phyloP scores from a whole-genome alignment of 2,329 filamentous ascomycete genomes.

The Malbranchea zuffiana region DNA sequence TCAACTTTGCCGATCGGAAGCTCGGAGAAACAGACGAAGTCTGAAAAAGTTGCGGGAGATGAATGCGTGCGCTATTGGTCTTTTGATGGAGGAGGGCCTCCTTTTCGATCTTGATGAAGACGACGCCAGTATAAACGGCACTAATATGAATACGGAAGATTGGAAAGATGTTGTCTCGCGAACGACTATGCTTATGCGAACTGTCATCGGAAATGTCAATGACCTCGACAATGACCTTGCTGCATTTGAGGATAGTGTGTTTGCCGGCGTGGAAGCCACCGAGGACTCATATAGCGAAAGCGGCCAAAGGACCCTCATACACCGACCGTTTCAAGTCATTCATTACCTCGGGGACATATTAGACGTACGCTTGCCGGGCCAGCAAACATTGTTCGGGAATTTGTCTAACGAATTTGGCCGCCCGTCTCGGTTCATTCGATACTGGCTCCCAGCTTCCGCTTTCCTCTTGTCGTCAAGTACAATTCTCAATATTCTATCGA shows the following conservation, averaged over 20 bases:
- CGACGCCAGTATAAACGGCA: conserved; percentile 40
- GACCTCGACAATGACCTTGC: conserved; percentile 45
- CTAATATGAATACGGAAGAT: conserved; percentile 34
- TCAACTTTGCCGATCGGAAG: conserved; percentile 62
- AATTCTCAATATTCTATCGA: conserved; percentile 65
- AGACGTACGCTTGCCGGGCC: conserved; percentile 54
- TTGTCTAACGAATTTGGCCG: conserved; percentile 58
- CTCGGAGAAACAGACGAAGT: conserved; percentile 59
- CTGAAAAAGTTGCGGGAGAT: conserved; percentile 65
- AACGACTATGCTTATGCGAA: conserved; percentile 76
- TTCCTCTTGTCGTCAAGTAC: conserved; percentile 76
- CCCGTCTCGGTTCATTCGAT: conserved; percentile 64
- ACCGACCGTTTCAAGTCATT: conserved; percentile 20
- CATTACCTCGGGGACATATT: conserved; percentile 48
- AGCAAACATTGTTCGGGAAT: conserved; percentile 46
- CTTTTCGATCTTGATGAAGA: conserved; percentile 54
- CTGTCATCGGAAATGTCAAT: conserved; percentile 63
- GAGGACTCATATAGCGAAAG: conserved; percentile 39
- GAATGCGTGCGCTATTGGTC: conserved; percentile 74
- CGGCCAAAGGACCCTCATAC: conserved; percentile 21
- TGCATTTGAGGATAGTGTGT: conserved; percentile 47
- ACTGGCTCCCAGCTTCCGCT: conserved; percentile 70
- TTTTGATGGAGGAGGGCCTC: conserved; percentile 77
- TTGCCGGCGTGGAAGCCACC: conserved; percentile 48
- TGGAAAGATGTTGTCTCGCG: conserved; percentile 69